Percentiles rank a stretch among this genome's conserved stretches.
These are phyloP conservation scores for Calonectria pseudoreteaudii DNA, from an alignment of 2,329 filamentous ascomycete genomes.

Conservation along the genomic window DNA sequence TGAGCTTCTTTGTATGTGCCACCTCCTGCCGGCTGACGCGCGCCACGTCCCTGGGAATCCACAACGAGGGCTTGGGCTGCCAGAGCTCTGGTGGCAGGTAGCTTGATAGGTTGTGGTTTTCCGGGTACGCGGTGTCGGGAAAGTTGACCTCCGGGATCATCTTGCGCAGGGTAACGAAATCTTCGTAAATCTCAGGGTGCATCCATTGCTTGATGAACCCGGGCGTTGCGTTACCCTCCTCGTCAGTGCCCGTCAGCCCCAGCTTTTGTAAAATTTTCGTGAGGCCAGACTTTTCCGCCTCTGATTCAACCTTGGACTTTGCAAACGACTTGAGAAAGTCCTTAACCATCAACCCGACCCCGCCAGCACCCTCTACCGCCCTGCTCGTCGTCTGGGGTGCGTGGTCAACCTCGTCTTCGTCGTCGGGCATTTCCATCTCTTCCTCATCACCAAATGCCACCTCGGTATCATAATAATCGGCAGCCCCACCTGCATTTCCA, in stretches of 20 bases:
- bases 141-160: constrained; percentile 71
- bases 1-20: constrained; percentile 75
- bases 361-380: constrained; percentile 53
- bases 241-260: constrained; percentile 40
- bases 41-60: constrained; percentile 82
- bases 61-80: constrained; percentile 75
- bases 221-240: constrained; percentile 45
- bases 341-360: constrained; percentile 46
- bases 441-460: constrained; percentile 50
- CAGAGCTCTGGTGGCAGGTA: constrained; percentile 76
- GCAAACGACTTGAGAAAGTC: constrained; percentile 53
- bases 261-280: constrained; percentile 43
- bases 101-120: constrained; percentile 69
- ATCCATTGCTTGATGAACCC: constrained; percentile 76
- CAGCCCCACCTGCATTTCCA: constrained; percentile 42
- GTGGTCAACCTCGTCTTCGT: constrained; percentile 40
- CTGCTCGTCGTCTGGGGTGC: constrained; percentile 42
- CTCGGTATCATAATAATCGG: constrained; percentile 50
- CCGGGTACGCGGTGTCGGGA: constrained; percentile 58
- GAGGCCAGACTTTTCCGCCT: constrained; percentile 42
- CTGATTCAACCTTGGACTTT: constrained; percentile 46
- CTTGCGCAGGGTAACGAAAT: constrained; percentile 77
- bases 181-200: constrained; percentile 80
- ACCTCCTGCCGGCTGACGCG: constrained; percentile 85
- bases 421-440: constrained; percentile 42